Base-by-base conservation (phyloP, 192 early-diverging fungal genomes). In the Backusella tarrabulga region DNA sequence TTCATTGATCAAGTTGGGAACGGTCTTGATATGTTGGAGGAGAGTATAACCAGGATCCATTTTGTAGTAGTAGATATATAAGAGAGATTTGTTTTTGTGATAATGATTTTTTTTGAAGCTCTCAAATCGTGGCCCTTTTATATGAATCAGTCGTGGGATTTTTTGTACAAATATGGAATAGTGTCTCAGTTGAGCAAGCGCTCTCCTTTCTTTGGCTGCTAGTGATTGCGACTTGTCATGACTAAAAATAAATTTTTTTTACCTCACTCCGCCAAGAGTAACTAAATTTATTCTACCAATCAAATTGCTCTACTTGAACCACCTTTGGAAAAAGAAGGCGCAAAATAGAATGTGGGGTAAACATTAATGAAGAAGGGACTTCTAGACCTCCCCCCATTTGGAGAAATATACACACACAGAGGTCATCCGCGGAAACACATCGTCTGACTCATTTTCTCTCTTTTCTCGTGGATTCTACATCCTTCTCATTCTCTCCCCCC, bases 11-110 rank as follows among this genome's bases (percentile, higher is more conserved):
- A 83, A 66, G 67, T 83, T 83, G 32, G 82, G 82, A 41, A 83
- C 63, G 29, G 75, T 79, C 79, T 83, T 83, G 73, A 83, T 76
- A 40, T 83, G 79, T 71, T 80, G 76, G 34, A 83, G 76, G 32
- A 83, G 72, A 41, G 76, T 72, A 36, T 80, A 72, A 14, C 82
- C 82, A 76, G 82, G 82, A 80, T 83, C 82, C 82, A 83, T 83
- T 73, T 76, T 44, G 34, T 42, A 23, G 4, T 32, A 32, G 26
- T 40, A 32, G 26, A 12, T 70, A 21, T 70, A 21, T 70, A 40
- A 41, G 68, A 70, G 23, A 70, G 21, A 41, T 40, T 17, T 40
- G 21, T 70, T 34, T 23, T 38, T 21, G 38, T 70, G 17, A 34
- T 68, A 17, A 34, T 17, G 34, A 69, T 35, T 41, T 44, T 72